Conservation (phyloP, 192 early-diverging fungal genomes). For the Physocladia obscura region DNA sequence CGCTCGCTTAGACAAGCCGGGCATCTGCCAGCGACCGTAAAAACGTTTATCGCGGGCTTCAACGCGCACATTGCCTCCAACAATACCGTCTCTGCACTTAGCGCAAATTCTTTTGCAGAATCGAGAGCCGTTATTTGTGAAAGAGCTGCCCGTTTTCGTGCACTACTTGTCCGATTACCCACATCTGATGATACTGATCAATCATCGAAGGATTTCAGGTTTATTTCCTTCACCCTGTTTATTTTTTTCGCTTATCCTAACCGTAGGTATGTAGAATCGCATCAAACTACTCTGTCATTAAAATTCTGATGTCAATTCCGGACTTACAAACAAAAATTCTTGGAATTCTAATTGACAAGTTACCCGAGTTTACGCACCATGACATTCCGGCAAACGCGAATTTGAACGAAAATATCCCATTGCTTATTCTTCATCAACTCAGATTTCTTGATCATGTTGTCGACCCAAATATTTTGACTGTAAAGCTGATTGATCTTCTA, state of each 20-base stretch:
- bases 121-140: neutral
- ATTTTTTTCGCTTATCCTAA: neutral
- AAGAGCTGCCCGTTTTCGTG: neutral
- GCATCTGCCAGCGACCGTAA: neutral
- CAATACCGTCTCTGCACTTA: neutral
- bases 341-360: neutral
- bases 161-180: neutral
- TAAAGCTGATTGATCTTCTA: constrained; percentile 3
- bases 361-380: neutral
- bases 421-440: constrained; percentile 19
- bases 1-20: neutral
- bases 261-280: neutral
- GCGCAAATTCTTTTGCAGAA: constrained; percentile 2
- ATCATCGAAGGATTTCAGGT: neutral
- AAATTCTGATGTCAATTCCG: constrained; percentile 12
- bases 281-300: constrained; percentile 15
- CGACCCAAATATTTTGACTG: constrained; percentile 8
- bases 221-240: neutral
- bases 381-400: neutral
- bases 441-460: constrained; percentile 10
- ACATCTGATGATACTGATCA: neutral
- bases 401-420: constrained; percentile 16
- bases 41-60: neutral
- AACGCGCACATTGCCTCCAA: neutral
- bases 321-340: constrained; percentile 5